These are phyloP conservation scores for Neoboletus magnificus DNA, from an alignment of 768 basidiomycete species.

Conservation along the genomic window DNA sequence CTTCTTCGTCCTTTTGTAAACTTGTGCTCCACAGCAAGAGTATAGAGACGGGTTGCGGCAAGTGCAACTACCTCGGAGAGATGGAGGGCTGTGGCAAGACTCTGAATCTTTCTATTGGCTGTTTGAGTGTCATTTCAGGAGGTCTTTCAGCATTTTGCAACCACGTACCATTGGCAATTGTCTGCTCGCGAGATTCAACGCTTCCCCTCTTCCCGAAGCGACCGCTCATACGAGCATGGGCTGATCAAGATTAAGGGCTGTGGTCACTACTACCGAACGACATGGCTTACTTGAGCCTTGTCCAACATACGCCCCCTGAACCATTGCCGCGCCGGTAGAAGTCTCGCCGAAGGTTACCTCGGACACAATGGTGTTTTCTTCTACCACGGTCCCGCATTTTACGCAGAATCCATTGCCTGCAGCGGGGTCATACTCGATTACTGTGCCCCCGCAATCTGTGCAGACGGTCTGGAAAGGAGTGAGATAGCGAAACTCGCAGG, in stretches of 20 bases:
- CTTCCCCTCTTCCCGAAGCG: slow-evolving; percentile 78
- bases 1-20: slow-evolving; percentile 93
- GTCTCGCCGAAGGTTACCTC: slow-evolving; percentile 97
- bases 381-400: slow-evolving; percentile 83
- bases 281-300: slow-evolving; percentile 79
- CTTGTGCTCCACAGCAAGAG: slow-evolving; percentile 88
- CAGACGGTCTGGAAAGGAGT: slow-evolving; percentile 50
- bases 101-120: slow-evolving; percentile 84
- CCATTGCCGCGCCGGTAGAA: slow-evolving; percentile 87
- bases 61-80: slow-evolving; percentile 79
- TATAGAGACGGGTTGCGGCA: slow-evolving; percentile 84
- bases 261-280: neutral
- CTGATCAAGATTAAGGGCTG: slow-evolving; percentile 36
- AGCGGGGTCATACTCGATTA: slow-evolving; percentile 81
- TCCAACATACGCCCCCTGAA: slow-evolving; percentile 89
- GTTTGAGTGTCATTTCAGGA: neutral
- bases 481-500: neutral
- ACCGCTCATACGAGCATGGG: slow-evolving; percentile 78
- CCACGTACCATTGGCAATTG: slow-evolving; percentile 77
- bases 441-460: slow-evolving; percentile 75
- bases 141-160: neutral
- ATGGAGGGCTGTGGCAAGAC: slow-evolving; percentile 71
- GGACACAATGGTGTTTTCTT: slow-evolving; percentile 90
- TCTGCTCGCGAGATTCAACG: slow-evolving; percentile 84
- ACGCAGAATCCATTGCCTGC: slow-evolving; percentile 86